Evolutionary conservation across 75 land plant genomes (phyloP).

Genomic region (Cunninghamia lanceolata): DNA sequence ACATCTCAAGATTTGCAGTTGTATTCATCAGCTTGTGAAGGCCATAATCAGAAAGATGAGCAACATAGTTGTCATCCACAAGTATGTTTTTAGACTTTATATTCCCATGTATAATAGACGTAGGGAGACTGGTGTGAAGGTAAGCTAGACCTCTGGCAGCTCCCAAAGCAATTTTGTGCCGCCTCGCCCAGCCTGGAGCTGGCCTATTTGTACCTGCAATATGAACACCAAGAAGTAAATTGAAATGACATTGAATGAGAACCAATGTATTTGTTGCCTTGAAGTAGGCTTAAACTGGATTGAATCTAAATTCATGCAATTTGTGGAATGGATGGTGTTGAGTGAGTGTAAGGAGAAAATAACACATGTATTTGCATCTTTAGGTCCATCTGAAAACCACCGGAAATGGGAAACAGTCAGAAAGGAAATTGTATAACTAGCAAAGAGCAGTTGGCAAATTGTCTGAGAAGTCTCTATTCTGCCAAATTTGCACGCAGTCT

Average conservation of each 20-base stretch:
- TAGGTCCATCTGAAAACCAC: background rate
- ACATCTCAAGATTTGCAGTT: slow-evolving; percentile 23
- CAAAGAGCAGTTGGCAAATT: background rate
- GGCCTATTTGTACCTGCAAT: slow-evolving; percentile 28
- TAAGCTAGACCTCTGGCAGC: slow-evolving; percentile 33
- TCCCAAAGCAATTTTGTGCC: slow-evolving; percentile 40
- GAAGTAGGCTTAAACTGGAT: background rate
- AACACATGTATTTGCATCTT: background rate
- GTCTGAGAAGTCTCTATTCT: background rate
- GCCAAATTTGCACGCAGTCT: background rate
- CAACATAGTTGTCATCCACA: slow-evolving; percentile 31
- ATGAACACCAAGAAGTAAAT: slow-evolving; percentile 8
- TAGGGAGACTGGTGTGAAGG: slow-evolving; percentile 23
- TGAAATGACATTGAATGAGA: background rate
- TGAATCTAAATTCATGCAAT: background rate
- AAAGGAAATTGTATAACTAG: background rate
- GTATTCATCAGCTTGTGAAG: slow-evolving; percentile 26
- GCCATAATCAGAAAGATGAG: slow-evolving; percentile 34
- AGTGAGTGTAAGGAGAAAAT: background rate
- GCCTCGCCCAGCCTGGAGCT: slow-evolving; percentile 29
- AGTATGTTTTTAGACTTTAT: slow-evolving; percentile 35
- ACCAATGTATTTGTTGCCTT: background rate
- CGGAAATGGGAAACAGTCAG: background rate
- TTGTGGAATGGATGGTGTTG: background rate
- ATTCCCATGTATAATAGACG: slow-evolving; percentile 28